Evolutionary conservation across 129 eudicot genomes (phyloP).

Genomic region (Rutidosis leptorrhynchoides): DNA sequence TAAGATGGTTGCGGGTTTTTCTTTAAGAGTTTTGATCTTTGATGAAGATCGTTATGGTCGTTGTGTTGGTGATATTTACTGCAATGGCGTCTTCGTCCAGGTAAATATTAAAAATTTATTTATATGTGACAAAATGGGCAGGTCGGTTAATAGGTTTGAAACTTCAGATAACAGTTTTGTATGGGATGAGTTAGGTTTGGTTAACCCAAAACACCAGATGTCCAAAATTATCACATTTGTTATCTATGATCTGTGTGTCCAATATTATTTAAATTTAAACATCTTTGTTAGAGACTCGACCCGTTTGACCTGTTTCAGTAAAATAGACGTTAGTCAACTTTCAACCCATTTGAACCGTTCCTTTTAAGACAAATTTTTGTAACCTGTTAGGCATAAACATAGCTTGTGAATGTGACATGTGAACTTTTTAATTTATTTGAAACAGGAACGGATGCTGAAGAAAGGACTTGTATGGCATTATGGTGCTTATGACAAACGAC

Average conservation of each 20-base stretch:
- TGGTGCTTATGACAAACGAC: slow-evolving; percentile 80
- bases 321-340: not conserved
- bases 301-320: no score
- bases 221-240: not conserved
- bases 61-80: slow-evolving; percentile 75
- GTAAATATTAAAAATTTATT: slow-evolving; percentile 29
- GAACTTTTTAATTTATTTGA: not conserved
- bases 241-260: not conserved
- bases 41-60: slow-evolving; percentile 81
- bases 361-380: not conserved
- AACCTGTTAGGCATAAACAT: not conserved
- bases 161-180: not conserved
- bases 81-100: slow-evolving; percentile 91
- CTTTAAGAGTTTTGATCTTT: slow-evolving; percentile 60
- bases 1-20: slow-evolving; percentile 57
- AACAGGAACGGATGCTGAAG: slow-evolving; percentile 83
- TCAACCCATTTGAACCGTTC: not conserved
- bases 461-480: slow-evolving; percentile 99
- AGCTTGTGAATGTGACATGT: not conserved
- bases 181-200: not conserved
- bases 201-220: not conserved
- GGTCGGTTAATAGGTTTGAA: not conserved
- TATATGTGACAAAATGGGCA: not conserved
- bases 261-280: not conserved
- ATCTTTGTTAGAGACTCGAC: no score